A percentile compares a stretch with the other conserved stretches of the same genome.
phyloP scores from a whole-genome alignment of 73 alveolate species.

The Uronychia binucleata region DNA sequence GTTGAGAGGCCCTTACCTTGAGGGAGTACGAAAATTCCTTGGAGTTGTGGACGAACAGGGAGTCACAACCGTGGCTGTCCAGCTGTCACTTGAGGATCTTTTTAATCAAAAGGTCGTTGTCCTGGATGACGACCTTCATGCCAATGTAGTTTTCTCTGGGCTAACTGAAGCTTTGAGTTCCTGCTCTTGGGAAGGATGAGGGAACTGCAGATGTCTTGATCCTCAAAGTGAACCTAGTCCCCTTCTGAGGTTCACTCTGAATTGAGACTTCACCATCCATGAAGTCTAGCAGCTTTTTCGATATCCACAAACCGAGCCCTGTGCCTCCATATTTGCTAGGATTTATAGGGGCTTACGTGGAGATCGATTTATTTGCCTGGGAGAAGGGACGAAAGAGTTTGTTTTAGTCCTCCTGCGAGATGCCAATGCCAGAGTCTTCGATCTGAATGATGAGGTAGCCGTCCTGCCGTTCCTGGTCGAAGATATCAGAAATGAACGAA shows the following conservation, averaged over 20 bases:
- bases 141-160: background rate
- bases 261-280: constrained; percentile 1
- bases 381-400: constrained; percentile 2
- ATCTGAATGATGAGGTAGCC: background rate
- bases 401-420: background rate
- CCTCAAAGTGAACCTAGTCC: background rate
- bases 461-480: background rate
- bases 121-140: background rate
- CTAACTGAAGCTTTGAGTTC: too few relatives aligned
- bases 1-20: background rate
- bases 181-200: too few relatives aligned
- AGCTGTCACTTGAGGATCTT: background rate
- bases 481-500: background rate
- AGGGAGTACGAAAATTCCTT: background rate
- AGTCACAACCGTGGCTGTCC: background rate
- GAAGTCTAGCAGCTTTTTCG: background rate
- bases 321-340: constrained; percentile 8
- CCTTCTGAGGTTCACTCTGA: background rate
- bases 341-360: background rate
- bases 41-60: background rate
- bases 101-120: background rate
- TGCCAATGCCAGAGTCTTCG: constrained; percentile 11
- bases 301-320: constrained; percentile 12
- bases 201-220: background rate
- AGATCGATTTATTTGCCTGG: background rate